Evolutionary conservation across 192 early-diverging fungal genomes (phyloP).

Genomic region (Podila epicladia): DNA sequence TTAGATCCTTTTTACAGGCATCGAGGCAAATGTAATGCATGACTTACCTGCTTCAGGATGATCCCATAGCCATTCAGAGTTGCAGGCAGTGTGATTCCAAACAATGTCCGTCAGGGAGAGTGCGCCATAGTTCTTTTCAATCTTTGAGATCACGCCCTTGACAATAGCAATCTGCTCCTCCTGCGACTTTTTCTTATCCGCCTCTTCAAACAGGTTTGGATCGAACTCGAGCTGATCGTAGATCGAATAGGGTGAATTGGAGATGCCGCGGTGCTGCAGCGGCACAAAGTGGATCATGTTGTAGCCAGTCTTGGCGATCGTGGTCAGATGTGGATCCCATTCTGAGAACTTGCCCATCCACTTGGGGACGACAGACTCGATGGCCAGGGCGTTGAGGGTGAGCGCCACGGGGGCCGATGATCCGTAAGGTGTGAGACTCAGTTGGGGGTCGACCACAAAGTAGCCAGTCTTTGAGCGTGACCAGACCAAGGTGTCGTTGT

Average conservation of each 20-base stretch:
- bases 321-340: conserved; percentile 81
- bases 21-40: background rate
- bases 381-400: conserved; percentile 89
- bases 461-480: conserved; percentile 62
- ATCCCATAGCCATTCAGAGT: conserved; percentile 92
- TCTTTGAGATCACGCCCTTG: conserved; percentile 57
- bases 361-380: conserved; percentile 95
- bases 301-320: conserved; percentile 83
- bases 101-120: conserved; percentile 93
- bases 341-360: conserved; percentile 87
- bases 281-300: conserved; percentile 99
- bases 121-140: conserved; percentile 74
- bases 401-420: conserved; percentile 41
- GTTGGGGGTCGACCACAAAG: conserved; percentile 91
- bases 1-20: no score
- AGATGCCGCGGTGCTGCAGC: conserved; percentile 87
- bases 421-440: conserved; percentile 46
- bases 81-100: conserved; percentile 98
- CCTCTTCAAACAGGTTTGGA: conserved; percentile 82
- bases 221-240: conserved; percentile 93
- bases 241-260: conserved; percentile 98
- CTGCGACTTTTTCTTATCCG: conserved; percentile 55
- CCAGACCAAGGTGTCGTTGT: conserved; percentile 8
- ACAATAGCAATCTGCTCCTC: conserved; percentile 73
- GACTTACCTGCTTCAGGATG: conserved; percentile 91